These are phyloP conservation scores for Calonectria honghensis DNA, from an alignment of 2,329 filamentous ascomycete genomes.

Conservation along the genomic window DNA sequence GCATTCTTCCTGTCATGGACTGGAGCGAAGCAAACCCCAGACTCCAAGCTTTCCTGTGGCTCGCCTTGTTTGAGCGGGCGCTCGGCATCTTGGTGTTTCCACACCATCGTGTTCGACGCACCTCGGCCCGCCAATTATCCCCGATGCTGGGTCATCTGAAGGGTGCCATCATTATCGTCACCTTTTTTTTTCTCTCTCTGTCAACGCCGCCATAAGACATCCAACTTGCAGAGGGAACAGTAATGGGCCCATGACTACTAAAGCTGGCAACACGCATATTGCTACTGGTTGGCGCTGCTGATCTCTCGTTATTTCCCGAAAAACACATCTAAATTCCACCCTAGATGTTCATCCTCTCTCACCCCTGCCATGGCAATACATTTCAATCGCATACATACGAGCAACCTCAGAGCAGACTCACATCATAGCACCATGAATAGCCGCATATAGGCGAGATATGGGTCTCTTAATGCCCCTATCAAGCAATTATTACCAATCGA, in stretches of 20 bases:
- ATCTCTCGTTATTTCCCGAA: neutral
- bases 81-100: conserved; percentile 19
- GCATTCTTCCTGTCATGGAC: conserved; percentile 29
- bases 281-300: neutral
- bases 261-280: neutral
- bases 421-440: conserved; percentile 41
- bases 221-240: neutral
- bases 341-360: neutral
- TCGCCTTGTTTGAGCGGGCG: conserved; percentile 23
- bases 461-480: conserved; percentile 41
- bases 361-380: conserved; percentile 2
- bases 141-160: conserved; percentile 35
- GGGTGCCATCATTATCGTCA: conserved; percentile 26
- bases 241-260: neutral
- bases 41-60: conserved; percentile 8
- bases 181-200: neutral
- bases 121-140: conserved; percentile 42
- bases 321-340: neutral
- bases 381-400: neutral
- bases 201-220: neutral
- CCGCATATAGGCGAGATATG: conserved; percentile 45
- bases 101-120: conserved; percentile 36
- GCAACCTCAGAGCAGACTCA: neutral
- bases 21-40: conserved; percentile 12
- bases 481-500: conserved; percentile 51